phyloP scores from a whole-genome alignment of 495 filamentous ascomycete genomes.

The Penicillium paradoxum region DNA sequence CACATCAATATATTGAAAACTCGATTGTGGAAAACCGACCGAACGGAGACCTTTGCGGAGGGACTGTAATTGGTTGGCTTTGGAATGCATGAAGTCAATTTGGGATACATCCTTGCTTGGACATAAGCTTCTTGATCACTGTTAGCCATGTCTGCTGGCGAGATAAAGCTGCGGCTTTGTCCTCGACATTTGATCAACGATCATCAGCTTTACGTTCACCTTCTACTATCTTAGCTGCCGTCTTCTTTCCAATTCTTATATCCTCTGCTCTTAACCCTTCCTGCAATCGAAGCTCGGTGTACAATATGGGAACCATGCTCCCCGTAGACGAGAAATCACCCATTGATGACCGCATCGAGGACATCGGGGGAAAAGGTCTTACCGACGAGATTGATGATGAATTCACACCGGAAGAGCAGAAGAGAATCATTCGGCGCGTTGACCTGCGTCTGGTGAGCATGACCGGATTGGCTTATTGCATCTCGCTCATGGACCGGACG shows the following conservation, averaged over 20 bases:
- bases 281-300: not conserved
- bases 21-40: no score
- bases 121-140: not conserved
- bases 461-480: slow-evolving; percentile 60
- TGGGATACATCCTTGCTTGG: not conserved
- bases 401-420: slow-evolving; percentile 33
- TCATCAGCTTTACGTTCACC: no score
- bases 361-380: slow-evolving; percentile 16
- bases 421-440: slow-evolving; percentile 52
- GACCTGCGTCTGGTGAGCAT: slow-evolving; percentile 61
- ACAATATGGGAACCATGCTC: not conserved
- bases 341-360: slow-evolving; percentile 28
- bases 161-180: not conserved
- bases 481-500: slow-evolving; percentile 63
- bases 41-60: no score
- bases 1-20: no score
- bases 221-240: no score
- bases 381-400: slow-evolving; percentile 31
- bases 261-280: not conserved
- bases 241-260: no score
- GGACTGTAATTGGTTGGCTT: not conserved
- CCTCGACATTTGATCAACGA: not conserved
- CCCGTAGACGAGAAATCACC: slow-evolving; percentile 22
- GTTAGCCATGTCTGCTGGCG: not conserved
- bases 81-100: not conserved